These are phyloP conservation scores for Zymoseptoria crescenta DNA, from an alignment of 2,329 filamentous ascomycete genomes.

Conservation along the genomic window DNA sequence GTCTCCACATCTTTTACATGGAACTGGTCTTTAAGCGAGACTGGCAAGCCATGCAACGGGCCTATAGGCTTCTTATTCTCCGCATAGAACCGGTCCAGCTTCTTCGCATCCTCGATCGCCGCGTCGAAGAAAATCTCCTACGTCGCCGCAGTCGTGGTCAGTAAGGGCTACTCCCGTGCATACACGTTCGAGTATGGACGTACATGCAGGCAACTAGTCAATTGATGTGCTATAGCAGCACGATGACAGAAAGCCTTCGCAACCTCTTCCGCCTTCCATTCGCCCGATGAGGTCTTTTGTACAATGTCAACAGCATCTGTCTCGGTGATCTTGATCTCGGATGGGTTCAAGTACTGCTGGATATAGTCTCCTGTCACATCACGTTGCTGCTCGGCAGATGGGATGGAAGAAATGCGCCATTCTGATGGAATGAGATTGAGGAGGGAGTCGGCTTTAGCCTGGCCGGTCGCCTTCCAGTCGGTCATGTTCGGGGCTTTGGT, in stretches of 20 bases:
- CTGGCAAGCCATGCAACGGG: constrained; percentile 42
- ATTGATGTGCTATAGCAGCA: constrained; percentile 46
- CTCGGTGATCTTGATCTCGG: constrained; percentile 55
- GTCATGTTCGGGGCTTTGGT: neutral
- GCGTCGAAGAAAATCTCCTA: constrained; percentile 42
- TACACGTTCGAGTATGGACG: neutral
- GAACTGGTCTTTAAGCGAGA: constrained; percentile 45
- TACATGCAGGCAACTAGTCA: constrained; percentile 36
- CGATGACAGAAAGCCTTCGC: constrained; percentile 50
- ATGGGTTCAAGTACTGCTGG: constrained; percentile 45
- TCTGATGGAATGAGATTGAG: constrained; percentile 48
- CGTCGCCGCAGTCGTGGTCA: neutral
- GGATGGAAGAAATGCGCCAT: constrained; percentile 47
- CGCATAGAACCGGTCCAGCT: constrained; percentile 35
- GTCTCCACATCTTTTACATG: constrained; percentile 42
- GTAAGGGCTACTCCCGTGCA: too few species aligned
- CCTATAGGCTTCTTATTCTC: constrained; percentile 34
- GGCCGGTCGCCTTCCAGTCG: constrained; percentile 45
- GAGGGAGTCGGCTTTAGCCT: constrained; percentile 48
- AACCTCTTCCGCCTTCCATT: constrained; percentile 51
- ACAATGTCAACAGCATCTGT: constrained; percentile 51
- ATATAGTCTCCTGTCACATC: constrained; percentile 52
- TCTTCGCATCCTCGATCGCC: constrained; percentile 36
- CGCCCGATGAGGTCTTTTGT: constrained; percentile 45
- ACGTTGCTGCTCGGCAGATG: constrained; percentile 44